phyloP scores from a whole-genome alignment of 208 protist species.

The Herpetomonas tarakana region DNA sequence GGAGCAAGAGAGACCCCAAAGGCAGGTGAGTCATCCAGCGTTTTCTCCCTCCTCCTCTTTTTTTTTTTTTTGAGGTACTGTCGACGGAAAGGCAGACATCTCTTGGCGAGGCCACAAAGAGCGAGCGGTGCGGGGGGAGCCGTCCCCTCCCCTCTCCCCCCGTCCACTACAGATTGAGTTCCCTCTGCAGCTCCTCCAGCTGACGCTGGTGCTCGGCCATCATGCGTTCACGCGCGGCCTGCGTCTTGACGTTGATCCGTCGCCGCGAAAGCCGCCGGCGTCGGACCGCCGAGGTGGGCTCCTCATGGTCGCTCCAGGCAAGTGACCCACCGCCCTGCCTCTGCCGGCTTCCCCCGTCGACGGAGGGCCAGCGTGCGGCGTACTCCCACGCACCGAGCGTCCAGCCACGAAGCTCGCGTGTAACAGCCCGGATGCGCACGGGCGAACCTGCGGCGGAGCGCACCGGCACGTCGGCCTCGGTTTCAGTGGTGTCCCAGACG shows the following conservation, averaged over 20 bases:
- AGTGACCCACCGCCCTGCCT: constrained; percentile 14
- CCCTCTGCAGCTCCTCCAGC: constrained; percentile 33
- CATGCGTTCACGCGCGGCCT: constrained; percentile 21
- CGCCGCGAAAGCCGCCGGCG: constrained; percentile 34
- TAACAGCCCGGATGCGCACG: neutral
- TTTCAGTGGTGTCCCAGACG: constrained; percentile 36
- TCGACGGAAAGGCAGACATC: neutral
- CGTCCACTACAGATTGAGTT: constrained; percentile 35
- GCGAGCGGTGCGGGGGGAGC: constrained; percentile 1
- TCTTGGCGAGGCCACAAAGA: too few relatives aligned
- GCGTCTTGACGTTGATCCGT: constrained; percentile 35
- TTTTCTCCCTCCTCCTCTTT: too few relatives aligned
- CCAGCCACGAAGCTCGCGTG: constrained; percentile 41
- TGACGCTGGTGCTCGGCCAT: constrained; percentile 28
- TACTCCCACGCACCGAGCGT: constrained; percentile 63
- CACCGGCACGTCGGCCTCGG: constrained; percentile 1
- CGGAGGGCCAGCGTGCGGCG: constrained; percentile 48
- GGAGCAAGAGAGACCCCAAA: too few relatives aligned
- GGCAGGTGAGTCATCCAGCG: too few relatives aligned
- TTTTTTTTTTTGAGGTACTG: too few relatives aligned
- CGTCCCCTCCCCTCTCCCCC: neutral
- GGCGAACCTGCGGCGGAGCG: neutral
- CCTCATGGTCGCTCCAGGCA: constrained; percentile 27
- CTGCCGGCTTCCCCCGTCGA: too few relatives aligned
- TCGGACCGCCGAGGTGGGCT: constrained; percentile 23